A percentile compares a stretch with the other conserved stretches of the same genome.
These are phyloP conservation scores for Schrenkiella parvula DNA, from an alignment of 345 rosid genomes.

Conservation along the genomic window DNA sequence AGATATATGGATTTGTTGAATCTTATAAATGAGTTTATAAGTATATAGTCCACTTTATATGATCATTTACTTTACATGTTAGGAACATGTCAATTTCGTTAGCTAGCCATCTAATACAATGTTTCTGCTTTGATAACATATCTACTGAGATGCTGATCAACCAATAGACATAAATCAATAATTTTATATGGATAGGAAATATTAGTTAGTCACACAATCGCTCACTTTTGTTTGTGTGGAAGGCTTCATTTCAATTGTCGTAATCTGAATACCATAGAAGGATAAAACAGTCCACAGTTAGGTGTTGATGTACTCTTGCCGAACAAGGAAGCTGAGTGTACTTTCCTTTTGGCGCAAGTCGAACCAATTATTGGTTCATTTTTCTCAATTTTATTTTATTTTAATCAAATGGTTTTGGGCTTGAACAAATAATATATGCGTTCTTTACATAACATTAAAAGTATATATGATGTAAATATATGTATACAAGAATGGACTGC, in stretches of 20 bases:
- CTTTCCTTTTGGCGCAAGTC: constrained; percentile 8
- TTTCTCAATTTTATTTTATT: neutral
- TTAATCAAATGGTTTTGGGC: neutral
- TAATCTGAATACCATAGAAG: constrained; percentile 21
- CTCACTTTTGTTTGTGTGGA: neutral
- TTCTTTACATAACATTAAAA: neutral
- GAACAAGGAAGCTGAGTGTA: constrained; percentile 30
- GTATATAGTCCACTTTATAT: neutral
- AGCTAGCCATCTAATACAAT: constrained; percentile 5
- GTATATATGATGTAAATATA: neutral
- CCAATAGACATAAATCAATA: neutral
- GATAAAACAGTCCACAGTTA: constrained; percentile 36
- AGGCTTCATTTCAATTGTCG: constrained; percentile 37
- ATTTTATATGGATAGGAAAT: neutral
- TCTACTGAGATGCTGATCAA: neutral
- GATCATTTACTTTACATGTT: constrained; percentile 4
- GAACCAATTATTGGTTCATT: constrained; percentile 15
- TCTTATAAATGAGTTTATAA: neutral
- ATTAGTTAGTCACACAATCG: neutral
- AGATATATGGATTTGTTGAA: neutral
- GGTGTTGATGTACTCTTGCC: constrained; percentile 35
- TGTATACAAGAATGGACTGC: neutral
- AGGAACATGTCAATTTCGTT: constrained; percentile 29
- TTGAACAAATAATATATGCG: neutral
- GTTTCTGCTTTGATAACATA: neutral